Evolutionary conservation across 2,329 filamentous ascomycete species (phyloP).

Genomic region (Pseudocercospora pini-densiflorae): DNA sequence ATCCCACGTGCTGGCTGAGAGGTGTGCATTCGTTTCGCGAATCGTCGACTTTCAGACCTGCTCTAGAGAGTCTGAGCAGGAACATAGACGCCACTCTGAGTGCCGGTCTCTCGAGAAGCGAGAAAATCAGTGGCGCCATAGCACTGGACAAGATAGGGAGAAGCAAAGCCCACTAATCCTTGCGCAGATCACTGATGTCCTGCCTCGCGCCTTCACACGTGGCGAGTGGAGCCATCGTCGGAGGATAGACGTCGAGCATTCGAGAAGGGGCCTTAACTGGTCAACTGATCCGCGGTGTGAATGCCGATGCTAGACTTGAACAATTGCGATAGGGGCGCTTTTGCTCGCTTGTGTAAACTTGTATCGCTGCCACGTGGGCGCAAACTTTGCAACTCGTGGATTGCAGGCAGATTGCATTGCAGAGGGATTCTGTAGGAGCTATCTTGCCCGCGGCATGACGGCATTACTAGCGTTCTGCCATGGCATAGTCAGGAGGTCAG

Average conservation of each 20-base stretch:
- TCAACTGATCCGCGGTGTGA: background rate
- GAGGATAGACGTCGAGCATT: background rate
- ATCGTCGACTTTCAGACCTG: background rate
- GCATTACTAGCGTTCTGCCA: background rate
- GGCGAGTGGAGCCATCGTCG: background rate
- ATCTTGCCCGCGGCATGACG: background rate
- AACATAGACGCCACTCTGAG: background rate
- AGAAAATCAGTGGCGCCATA: background rate
- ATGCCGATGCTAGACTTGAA: background rate
- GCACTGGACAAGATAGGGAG: background rate
- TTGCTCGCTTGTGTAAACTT: background rate
- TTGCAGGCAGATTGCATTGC: background rate
- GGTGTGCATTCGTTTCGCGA: background rate
- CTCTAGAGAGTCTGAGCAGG: background rate
- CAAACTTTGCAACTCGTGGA: background rate
- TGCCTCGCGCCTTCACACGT: background rate
- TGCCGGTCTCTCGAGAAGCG: slow-evolving; percentile 1
- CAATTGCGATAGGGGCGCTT: background rate
- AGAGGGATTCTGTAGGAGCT: background rate
- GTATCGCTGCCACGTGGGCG: background rate
- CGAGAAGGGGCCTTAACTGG: background rate
- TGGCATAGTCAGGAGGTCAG: background rate
- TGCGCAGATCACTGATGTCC: background rate
- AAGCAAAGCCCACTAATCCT: background rate
- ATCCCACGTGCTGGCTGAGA: background rate